Base-by-base conservation (phyloP, 257 asterid species). In the Capsicum baccatum region DNA sequence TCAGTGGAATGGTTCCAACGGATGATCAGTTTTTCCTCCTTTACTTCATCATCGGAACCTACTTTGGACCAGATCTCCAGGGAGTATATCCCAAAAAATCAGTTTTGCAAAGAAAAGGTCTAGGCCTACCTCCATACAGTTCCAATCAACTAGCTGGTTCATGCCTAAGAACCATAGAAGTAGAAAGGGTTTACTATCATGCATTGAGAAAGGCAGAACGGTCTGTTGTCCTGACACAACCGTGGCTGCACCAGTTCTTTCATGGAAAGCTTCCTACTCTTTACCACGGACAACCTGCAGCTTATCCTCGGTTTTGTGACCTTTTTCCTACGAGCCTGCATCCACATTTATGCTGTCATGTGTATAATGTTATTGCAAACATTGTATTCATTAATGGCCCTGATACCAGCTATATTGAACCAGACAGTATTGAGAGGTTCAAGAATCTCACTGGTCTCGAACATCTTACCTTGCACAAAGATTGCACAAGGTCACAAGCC, bases 11-110 rank as follows among this genome's bases (percentile, higher is more conserved):
- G 39, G 82, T 80, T 21, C 87, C 92, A 50, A 91, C 95, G 42
- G 92, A 86, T 26, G 92, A 93, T 90, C 94, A 94, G 89, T 79
- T 87, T 87, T 92, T 91, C 86, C 90, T 94, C 82, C 89, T 94
- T 69, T 83, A 85, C 88, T 83, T 91, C 79, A 88, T 91, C 83
- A 84, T 87, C 85, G 98, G 98, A 21, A 57, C 89, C 86, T 94
- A 91, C 79, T 91, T 94, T 83, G 98, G 84, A 82, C 97, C 98
- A 21, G 85, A 92, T 88, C 91, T 94, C 62, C 91, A 83, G 76
- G 84, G 64, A 14, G 90, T 80, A 82, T 73, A 76, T 14, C 89
- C 89, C 78, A 86, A 2, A 11, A 92, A 87, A 74, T 88, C 97
- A 5, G 87, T 89, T 57, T 85, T 91, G 58, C 94, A 93, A 83